Evolutionary conservation across 768 basidiomycete species (phyloP), one percentile per base, ranked within the genome.

Genomic region (Phanerochaete carnosa): DNA sequence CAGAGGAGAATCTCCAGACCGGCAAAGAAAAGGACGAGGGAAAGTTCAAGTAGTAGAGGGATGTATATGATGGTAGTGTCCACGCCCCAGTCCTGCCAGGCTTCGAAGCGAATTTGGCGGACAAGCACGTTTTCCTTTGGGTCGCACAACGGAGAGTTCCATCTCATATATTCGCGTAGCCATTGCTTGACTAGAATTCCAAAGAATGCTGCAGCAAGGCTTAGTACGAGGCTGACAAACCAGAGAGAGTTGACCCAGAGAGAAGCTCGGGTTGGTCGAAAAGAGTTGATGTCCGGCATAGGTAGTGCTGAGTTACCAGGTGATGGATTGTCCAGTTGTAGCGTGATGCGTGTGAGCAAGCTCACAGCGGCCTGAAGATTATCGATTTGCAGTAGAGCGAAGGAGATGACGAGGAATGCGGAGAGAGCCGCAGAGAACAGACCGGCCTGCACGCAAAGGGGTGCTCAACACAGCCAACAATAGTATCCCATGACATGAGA

Each of bases 21-120:
- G 25, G 43, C 30, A 11, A 65, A 32, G 45, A 65, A 65, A 11
- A 65, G 58, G 2, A 45, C 51, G 15, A 65, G 32, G 3, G 64
- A 49, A 23, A 62, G 19, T 32, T 65, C 50, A 15, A 65, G 51
- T n/a, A 65, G 43, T 13, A 62, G 23, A 13, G 64, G 64, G 19
- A 65, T 45, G 3, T 49, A 12, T 30, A 28, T 23, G 33, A 55
- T 45, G 15, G 59, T 59, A 19, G 23, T 32, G 29, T 57, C 28
- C 0, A 65, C 64, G 11, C 43, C 52, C 64, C 64, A 65, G 15
- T 35, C 37, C n/a, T n/a, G 25, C 22, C 58, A 32, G 2, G 35
- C 56, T 1, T 54, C 37, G 47, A 59, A 49, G 5, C 60, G 60
- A 29, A 39, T 33, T 25, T 61, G 62, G 2, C 60, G 46, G 13